These are phyloP conservation scores for Sisymbrium irio DNA, from an alignment of 345 rosid genomes.

Conservation along the genomic window DNA sequence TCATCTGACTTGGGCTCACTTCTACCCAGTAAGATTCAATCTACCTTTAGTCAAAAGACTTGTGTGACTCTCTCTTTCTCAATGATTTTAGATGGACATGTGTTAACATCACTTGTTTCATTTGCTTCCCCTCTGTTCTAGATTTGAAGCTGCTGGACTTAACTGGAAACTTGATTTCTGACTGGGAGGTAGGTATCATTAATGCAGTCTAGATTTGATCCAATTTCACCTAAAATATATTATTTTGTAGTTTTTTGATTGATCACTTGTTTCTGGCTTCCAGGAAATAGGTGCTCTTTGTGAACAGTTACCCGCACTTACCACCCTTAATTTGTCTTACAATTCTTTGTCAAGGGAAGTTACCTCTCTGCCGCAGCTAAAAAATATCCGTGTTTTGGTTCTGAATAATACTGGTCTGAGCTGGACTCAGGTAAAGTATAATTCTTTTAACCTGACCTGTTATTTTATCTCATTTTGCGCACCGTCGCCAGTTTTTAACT, in stretches of 20 bases:
- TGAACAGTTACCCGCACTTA: constrained; percentile 63
- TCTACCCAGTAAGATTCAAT: constrained; percentile 55
- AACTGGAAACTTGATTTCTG: constrained; percentile 84
- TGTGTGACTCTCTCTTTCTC: not conserved
- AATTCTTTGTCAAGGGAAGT: constrained; percentile 54
- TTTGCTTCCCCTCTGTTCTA: constrained; percentile 35
- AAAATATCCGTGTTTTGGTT: constrained; percentile 65
- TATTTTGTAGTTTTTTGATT: not conserved
- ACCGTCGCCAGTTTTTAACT: not conserved
- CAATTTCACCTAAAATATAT: not conserved
- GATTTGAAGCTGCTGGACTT: constrained; percentile 83
- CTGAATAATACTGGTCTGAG: constrained; percentile 61
- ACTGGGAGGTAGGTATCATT: constrained; percentile 89
- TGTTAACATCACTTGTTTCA: not conserved
- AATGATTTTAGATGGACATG: not conserved
- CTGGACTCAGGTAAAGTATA: constrained; percentile 65
- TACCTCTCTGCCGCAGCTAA: constrained; percentile 48
- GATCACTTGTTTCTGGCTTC: constrained; percentile 12
- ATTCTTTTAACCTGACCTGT: not conserved
- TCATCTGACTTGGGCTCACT: constrained; percentile 44
- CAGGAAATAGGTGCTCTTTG: constrained; percentile 75
- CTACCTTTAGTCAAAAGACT: not conserved
- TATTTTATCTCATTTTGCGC: not conserved
- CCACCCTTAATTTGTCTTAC: constrained; percentile 62
- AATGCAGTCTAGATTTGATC: not conserved